Evolutionary conservation across 2,329 filamentous ascomycete genomes (phyloP), one percentile per base, ranked within the genome.

Genomic region (Exophiala aquamarina): DNA sequence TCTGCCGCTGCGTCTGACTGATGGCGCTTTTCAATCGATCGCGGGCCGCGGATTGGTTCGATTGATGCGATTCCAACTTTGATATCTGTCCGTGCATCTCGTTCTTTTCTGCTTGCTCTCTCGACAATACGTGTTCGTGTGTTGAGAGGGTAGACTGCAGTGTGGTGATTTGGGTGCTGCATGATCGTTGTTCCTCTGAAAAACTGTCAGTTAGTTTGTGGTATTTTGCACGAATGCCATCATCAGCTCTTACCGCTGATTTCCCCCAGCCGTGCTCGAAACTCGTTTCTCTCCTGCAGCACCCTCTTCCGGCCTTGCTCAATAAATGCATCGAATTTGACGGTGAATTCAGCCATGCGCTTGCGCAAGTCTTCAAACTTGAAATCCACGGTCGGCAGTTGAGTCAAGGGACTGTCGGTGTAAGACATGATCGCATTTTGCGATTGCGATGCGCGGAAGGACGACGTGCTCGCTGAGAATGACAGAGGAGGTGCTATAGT

Each of bases 351-450:
- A 44, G 85, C 80, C 93, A 98, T 97, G 70, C 90, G 87, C 62
- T 92, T 89, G 70, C 92, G 91, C 64, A 98, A 72, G 59, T 96
- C 89, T 61, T 97, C 91, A 68, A 97, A 97, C 49, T 90, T 90
- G 67, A 98, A 97, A 69, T 95, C 90, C 68, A 95, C 87, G 65
- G 79, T 88, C 28, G 93, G 93, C 7, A 98, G 81, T 44, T 59
- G 49, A 1, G 56, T 59, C 19, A 59, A 47, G 2, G 53, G 56
- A 20, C 39, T 54, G 41, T 58, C 54, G 13, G 50, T 48, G 48
- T 59, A 59, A n/a, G 50, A 47, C 28, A 50, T 43, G 13, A 44
- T 20, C 1, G 42, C 44, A 26, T 47, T 41, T 37, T 57, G 55
- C 10, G 55, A 56, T 33, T 59, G 57, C 8, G 57, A 58, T 9